Evolutionary conservation across 2,329 filamentous ascomycete species (phyloP), one percentile per base, ranked within the genome.

Genomic region (Penicillium concentricum): DNA sequence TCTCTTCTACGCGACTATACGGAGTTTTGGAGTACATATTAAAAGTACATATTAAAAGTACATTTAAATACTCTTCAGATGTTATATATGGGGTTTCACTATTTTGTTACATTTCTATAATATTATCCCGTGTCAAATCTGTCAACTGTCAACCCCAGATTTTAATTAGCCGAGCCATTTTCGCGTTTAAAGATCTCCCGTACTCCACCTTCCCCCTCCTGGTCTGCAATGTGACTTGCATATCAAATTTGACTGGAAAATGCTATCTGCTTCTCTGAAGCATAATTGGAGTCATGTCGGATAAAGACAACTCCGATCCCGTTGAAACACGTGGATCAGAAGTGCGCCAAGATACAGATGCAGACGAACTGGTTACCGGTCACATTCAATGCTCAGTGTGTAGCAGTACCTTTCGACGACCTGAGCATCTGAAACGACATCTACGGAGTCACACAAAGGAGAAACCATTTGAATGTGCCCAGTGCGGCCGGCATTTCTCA

Each of bases 211-310:
- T 39, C 44, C 56, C 59, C 60, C 60, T 54, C 46, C 6, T 35
- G 6, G 32, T 35, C 5, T 55, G n/a, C 54, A 49, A 51, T 41
- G 26, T 39, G 37, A 37, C 35, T 49, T 38, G 35, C 30, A 50
- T 46, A 16, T 18, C 16, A 44, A 44, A 38, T 18, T n/a, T 32
- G 18, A 34, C 24, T 20, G 30, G 24, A 28, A 52, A 49, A 42
- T 52, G 30, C 34, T 35, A 24, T 37, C n/a, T 18, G 16, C 32
- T 43, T 20, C 39, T 82, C 46, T 91, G 79, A 62, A 87, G 85
- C 80, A 96, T 91, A 58, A 57, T 56, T 60, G 65, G 66, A 67
- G 61, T 57, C 55, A 72, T 72, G 70, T 59, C 67, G 56, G 67
- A 66, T 54, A 65, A 61, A 51, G 63, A 66, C 56, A 59, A 68